Conservation (phyloP, 1,284 basidiomycete species). For the Ceratobasidium sp. region DNA sequence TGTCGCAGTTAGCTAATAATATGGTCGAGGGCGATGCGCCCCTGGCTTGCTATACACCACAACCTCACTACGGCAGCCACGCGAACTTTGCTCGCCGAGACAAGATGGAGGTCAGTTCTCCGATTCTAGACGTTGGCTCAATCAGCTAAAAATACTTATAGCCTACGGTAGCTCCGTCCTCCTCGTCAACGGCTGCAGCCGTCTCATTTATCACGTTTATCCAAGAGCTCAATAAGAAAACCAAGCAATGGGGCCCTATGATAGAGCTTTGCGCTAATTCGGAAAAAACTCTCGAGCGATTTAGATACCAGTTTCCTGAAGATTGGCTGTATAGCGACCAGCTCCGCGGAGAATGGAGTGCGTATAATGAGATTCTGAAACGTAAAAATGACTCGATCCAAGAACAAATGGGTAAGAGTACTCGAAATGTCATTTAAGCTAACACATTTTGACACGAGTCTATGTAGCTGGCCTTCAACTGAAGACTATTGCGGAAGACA, state of each 20-base stretch:
- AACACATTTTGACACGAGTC: slow-evolving; percentile 24
- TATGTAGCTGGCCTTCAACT: slow-evolving; percentile 89
- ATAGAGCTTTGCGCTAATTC: slow-evolving; percentile 94
- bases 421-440: background rate
- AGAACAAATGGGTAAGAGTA: slow-evolving; percentile 86
- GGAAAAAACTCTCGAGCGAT: slow-evolving; percentile 97
- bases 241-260: slow-evolving; percentile 96
- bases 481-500: slow-evolving; percentile 99
- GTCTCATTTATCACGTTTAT: slow-evolving; percentile 99
- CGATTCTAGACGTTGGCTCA: background rate
- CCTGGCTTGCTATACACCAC: slow-evolving; percentile 33
- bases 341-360: slow-evolving; percentile 97
- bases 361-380: slow-evolving; percentile 97
- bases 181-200: slow-evolving; percentile 87
- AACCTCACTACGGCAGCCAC: slow-evolving; percentile 23
- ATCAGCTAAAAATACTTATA: slow-evolving; percentile 2
- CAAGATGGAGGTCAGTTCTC: slow-evolving; percentile 39
- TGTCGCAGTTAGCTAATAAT: slow-evolving; percentile 41
- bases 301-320: slow-evolving; percentile 95
- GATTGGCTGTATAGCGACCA: slow-evolving; percentile 99
- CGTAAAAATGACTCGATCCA: slow-evolving; percentile 98
- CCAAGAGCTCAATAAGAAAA: slow-evolving; percentile 97
- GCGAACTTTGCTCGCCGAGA: slow-evolving; percentile 10
- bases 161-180: slow-evolving; percentile 47
- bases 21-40: slow-evolving; percentile 42